These are phyloP conservation scores for Sisymbrium altissimum DNA, from an alignment of 345 rosid genomes.

Conservation along the genomic window DNA sequence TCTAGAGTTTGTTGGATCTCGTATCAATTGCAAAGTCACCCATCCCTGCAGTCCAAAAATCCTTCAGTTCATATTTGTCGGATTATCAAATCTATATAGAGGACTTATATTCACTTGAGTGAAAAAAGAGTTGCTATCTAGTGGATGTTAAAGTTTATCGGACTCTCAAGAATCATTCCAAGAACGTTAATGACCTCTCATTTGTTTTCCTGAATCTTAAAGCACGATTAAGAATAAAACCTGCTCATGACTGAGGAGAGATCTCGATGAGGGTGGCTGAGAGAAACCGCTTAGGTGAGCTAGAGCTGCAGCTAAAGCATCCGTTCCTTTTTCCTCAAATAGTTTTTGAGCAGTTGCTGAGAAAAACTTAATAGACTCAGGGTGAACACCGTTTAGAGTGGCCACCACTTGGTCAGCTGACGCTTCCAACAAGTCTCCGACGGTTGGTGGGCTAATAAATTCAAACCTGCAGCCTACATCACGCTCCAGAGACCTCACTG, in stretches of 20 bases:
- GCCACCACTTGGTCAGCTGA: slow-evolving; percentile 90
- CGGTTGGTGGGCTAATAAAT: slow-evolving; percentile 74
- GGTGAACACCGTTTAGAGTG: slow-evolving; percentile 84
- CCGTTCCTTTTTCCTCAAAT: slow-evolving; percentile 70
- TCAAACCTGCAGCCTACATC: slow-evolving; percentile 88
- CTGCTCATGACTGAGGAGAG: slow-evolving; percentile 93
- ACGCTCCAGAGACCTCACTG: slow-evolving; percentile 86
- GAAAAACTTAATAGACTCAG: slow-evolving; percentile 71
- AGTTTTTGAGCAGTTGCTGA: slow-evolving; percentile 76
- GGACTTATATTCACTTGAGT: background rate
- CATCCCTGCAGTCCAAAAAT: slow-evolving; percentile 60
- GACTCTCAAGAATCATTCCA: background rate
- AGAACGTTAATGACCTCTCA: background rate
- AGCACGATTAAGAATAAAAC: slow-evolving; percentile 34
- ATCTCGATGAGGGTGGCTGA: slow-evolving; percentile 84
- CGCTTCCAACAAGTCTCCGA: slow-evolving; percentile 74
- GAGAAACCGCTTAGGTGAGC: slow-evolving; percentile 95
- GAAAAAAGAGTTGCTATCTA: background rate
- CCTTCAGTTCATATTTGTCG: background rate
- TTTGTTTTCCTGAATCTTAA: background rate
- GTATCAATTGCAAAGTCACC: slow-evolving; percentile 76
- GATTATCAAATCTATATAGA: background rate
- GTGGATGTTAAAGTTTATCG: background rate
- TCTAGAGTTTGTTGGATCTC: slow-evolving; percentile 66
- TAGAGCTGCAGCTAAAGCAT: slow-evolving; percentile 91